These are phyloP conservation scores for Secale cereale DNA, from an alignment of 176 grass and related monocot genomes.

Conservation along the genomic window DNA sequence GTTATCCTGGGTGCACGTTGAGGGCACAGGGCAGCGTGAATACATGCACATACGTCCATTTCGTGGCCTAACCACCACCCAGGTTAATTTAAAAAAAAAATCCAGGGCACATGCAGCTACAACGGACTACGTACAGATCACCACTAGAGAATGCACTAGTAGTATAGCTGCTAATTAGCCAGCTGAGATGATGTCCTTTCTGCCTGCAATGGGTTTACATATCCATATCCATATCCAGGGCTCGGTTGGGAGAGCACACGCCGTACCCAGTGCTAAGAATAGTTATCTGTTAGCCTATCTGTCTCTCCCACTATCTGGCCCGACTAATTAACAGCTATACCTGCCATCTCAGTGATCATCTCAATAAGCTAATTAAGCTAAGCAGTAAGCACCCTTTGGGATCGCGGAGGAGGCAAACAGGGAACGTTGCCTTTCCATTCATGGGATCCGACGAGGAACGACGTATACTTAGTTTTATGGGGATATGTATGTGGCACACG, in stretches of 20 bases:
- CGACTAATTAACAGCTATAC: not conserved
- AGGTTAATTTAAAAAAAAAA: not conserved
- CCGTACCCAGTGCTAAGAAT: not conserved
- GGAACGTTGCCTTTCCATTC: not conserved
- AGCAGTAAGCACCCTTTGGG: not conserved
- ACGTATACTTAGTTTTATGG: too few relatives aligned
- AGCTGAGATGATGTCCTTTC: not conserved
- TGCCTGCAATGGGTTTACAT: not conserved
- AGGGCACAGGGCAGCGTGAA: not conserved
- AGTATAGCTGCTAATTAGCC: too few relatives aligned
- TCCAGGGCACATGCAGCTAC: not conserved
- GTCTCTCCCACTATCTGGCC: constrained; percentile 6
- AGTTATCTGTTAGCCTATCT: not conserved
- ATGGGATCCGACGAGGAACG: not conserved
- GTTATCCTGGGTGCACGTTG: not conserved
- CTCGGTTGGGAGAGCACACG: not conserved
- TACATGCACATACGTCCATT: not conserved
- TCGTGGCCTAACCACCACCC: not conserved
- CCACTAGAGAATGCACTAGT: not conserved
- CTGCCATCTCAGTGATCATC: not conserved
- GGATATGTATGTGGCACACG: too few relatives aligned
- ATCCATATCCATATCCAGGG: too few relatives aligned
- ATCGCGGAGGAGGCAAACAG: not conserved
- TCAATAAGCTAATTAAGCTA: too few relatives aligned
- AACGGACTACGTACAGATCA: not conserved